Base-by-base conservation (phyloP, 1,139 yeast species). In the Hyphopichia wangnamkhiaoensis region DNA sequence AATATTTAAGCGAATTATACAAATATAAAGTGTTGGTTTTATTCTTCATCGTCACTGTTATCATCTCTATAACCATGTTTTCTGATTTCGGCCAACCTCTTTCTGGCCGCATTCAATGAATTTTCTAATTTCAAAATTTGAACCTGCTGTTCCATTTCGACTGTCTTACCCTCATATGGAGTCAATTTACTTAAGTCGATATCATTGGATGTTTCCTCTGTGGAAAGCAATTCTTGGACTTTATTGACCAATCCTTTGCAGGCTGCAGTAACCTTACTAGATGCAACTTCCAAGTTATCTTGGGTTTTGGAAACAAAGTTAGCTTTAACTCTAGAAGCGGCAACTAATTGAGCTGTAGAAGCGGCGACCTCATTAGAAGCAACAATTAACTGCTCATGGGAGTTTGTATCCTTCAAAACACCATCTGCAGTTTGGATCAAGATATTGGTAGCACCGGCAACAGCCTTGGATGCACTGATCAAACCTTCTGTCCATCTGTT, bases 401-500 rank as follows among this genome's bases (percentile, higher is more conserved):
- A 71, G 50, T 83, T 82, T 16, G 63, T 61, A 8, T 76, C 74
- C 38, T 77, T 73, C 35, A 89, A 69, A 14, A 88, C 90, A 16
- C 95, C 95, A 63, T 89, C 95, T 0, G 96, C 95, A 19, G 90
- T 85, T 48, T 81, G 81, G 43, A 89, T 89, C 50, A 89, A 74
- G 23, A 84, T 71, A 51, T 84, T 85, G 2, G 96, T 89, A 0
- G 96, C 81, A 2, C 82, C 82, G 3, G 95, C 96, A 35, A 90
- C 95, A 0, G 94, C 85, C 53, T 86, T 84, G 2, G 96, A 89
- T 12, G 96, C 96, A 47, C 95, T 86, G 31, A 90, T 82, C 41
- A 89, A 79, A 27, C 97, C 97, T 62, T 90, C 96, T 0, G 96
- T 88, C 97, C 97, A 89, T 54, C 95, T 76, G 58, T 83, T 89